phyloP scores from a whole-genome alignment of 2,329 filamentous ascomycete species.

The Phyllosticta citrichinensis region DNA sequence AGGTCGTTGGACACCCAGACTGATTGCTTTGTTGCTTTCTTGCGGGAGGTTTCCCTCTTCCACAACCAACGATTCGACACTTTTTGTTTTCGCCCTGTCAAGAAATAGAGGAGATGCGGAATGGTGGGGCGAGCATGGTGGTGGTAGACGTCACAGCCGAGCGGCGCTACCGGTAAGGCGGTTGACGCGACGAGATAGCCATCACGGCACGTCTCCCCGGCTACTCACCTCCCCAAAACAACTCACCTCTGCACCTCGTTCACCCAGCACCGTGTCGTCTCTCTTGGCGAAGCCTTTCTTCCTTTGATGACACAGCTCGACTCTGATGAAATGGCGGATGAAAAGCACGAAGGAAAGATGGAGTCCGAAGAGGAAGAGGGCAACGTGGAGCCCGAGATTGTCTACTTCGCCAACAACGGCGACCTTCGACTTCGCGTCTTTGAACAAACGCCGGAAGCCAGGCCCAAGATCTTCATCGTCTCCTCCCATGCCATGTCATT shows the following conservation, averaged over 20 bases:
- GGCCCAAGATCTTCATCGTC: constrained; percentile 12
- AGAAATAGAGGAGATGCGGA: neutral
- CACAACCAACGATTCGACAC: too few species aligned
- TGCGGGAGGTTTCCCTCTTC: too few species aligned
- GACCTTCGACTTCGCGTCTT: neutral
- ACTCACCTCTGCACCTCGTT: neutral
- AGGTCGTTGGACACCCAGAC: too few species aligned
- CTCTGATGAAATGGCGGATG: neutral
- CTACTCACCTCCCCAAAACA: neutral
- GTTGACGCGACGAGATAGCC: neutral
- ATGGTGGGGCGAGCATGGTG: neutral
- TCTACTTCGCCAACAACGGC: neutral
- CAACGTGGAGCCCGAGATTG: neutral
- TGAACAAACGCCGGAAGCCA: neutral
- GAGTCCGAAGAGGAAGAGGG: neutral
- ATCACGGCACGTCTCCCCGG: neutral
- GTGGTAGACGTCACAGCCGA: neutral
- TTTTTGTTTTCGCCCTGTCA: too few species aligned
- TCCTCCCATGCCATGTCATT: constrained; percentile 10
- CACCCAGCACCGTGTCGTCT: neutral
- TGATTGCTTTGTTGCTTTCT: too few species aligned
- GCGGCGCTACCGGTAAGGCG: too few species aligned
- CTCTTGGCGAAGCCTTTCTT: neutral
- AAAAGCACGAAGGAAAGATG: neutral
- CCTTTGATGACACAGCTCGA: neutral